phyloP scores from a whole-genome alignment of 768 basidiomycete genomes.

The Leccinellum luteum region DNA sequence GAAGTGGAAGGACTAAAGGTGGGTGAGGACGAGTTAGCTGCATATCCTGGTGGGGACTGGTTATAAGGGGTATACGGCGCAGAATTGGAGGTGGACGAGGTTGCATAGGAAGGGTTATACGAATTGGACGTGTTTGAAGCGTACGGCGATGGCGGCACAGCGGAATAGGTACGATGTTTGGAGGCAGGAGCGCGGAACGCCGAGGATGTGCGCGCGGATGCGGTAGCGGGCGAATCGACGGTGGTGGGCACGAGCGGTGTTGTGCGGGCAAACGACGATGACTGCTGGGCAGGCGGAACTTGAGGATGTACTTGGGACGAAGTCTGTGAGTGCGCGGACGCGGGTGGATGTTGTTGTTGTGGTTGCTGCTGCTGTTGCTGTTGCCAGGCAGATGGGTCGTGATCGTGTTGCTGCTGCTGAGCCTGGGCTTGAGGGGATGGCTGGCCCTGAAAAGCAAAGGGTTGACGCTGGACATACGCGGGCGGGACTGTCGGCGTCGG shows the following conservation, averaged over 20 bases:
- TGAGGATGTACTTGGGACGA: conserved; percentile 21
- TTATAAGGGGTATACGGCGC: conserved; percentile 21
- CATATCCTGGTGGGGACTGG: conserved; percentile 17
- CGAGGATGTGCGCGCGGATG: conserved; percentile 6
- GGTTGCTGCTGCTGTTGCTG: conserved; percentile 20
- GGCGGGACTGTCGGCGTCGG: conserved; percentile 22
- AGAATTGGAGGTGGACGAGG: conserved; percentile 19
- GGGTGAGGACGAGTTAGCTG: conserved; percentile 22
- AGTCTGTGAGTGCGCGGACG: conserved; percentile 2
- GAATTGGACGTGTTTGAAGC: conserved; percentile 18
- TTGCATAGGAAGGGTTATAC: conserved; percentile 10
- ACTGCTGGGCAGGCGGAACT: conserved; percentile 3
- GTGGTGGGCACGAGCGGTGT: conserved; percentile 30
- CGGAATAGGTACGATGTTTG: conserved; percentile 19
- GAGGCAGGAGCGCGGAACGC: conserved; percentile 14
- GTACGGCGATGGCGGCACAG: conserved; percentile 19
- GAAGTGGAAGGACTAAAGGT: conserved; percentile 23
- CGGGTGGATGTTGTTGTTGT: conserved; percentile 5
- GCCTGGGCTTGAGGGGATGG: conserved; percentile 14
- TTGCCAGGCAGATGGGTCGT: conserved; percentile 20
- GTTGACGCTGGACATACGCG: conserved; percentile 22
- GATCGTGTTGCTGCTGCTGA: conserved; percentile 16
- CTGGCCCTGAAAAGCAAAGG: conserved; percentile 19
- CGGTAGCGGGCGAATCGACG: conserved; percentile 17
- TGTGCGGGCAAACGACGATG: conserved; percentile 24